Conservation (phyloP, 176 grass and related monocot species). For the Carex littledalei region DNA sequence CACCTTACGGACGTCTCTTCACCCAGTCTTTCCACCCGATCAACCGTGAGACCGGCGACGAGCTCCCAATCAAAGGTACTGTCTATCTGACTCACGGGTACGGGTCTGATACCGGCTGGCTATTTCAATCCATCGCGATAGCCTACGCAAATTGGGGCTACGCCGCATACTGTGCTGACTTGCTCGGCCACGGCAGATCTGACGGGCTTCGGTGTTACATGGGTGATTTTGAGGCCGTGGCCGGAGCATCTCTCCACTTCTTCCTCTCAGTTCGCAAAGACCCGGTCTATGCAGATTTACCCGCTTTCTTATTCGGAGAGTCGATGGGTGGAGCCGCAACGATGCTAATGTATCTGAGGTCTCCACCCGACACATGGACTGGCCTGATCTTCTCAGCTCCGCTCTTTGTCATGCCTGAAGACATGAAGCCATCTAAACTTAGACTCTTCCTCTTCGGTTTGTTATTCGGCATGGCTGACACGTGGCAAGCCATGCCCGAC, state of each 20-base stretch:
- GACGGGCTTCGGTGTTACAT: slow-evolving; percentile 68
- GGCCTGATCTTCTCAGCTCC: slow-evolving; percentile 60
- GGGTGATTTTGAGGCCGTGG: slow-evolving; percentile 57
- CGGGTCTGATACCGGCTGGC: slow-evolving; percentile 60
- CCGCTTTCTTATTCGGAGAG: slow-evolving; percentile 63
- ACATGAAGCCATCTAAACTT: slow-evolving; percentile 53
- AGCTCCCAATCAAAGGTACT: slow-evolving; percentile 34
- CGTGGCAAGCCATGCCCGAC: slow-evolving; percentile 53
- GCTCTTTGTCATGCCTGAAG: slow-evolving; percentile 53
- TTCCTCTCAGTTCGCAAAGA: slow-evolving; percentile 47
- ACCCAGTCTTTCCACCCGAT: slow-evolving; percentile 67
- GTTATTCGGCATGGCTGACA: slow-evolving; percentile 63
- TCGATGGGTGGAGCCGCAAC: slow-evolving; percentile 71
- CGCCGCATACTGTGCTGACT: slow-evolving; percentile 58
- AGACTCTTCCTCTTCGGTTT: slow-evolving; percentile 60
- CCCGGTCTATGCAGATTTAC: slow-evolving; percentile 22
- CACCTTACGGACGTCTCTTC: slow-evolving; percentile 52
- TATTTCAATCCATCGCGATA: slow-evolving; percentile 60
- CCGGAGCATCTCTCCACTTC: slow-evolving; percentile 43
- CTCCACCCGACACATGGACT: slow-evolving; percentile 38
- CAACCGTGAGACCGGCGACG: slow-evolving; percentile 17
- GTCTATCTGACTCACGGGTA: slow-evolving; percentile 64
- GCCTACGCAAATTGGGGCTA: slow-evolving; percentile 55
- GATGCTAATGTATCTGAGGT: slow-evolving; percentile 53
- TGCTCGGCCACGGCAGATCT: slow-evolving; percentile 63